Evolutionary conservation across 768 basidiomycete species (phyloP).

Genomic region (Lentinula lateritia): DNA sequence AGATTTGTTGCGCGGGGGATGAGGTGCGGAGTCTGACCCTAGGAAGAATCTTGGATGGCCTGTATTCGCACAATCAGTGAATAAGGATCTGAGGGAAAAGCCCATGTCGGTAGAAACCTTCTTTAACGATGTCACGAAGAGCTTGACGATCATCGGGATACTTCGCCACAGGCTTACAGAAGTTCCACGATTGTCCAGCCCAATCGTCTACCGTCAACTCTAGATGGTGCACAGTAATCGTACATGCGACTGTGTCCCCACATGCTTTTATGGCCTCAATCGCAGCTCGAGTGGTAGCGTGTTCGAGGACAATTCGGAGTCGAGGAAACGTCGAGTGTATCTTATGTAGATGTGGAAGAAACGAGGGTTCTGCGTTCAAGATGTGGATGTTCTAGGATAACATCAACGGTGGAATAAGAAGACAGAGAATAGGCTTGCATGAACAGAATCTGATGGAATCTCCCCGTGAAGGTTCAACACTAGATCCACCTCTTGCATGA

Average conservation of each 20-base stretch:
- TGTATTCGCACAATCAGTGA: constrained; percentile 15
- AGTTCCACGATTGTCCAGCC: constrained; percentile 93
- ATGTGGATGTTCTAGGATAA: constrained; percentile 73
- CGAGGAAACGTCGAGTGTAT: constrained; percentile 81
- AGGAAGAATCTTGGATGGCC: constrained; percentile 96
- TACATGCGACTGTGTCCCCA: constrained; percentile 85
- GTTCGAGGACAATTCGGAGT: constrained; percentile 93
- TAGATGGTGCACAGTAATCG: constrained; percentile 96
- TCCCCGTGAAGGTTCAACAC: constrained; percentile 97
- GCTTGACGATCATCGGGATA: constrained; percentile 88
- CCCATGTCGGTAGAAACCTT: constrained; percentile 42
- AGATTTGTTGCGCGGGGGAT: constrained; percentile 65
- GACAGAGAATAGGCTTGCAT: constrained; percentile 32
- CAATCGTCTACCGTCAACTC: constrained; percentile 93
- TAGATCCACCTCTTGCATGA: constrained; percentile 91
- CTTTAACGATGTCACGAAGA: constrained; percentile 65
- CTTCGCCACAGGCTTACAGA: constrained; percentile 98
- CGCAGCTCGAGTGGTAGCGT: constrained; percentile 90
- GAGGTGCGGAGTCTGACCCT: constrained; percentile 95
- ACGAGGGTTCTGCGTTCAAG: constrained; percentile 87
- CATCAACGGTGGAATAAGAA: constrained; percentile 3
- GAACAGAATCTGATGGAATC: constrained; percentile 76
- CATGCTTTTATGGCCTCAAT: constrained; percentile 78
- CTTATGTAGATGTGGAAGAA: constrained; percentile 81
- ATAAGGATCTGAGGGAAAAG: neutral